Evolutionary conservation across 805 yeast genomes (phyloP).

Genomic region (fission yeast (Schizosaccharomyces pombe)): DNA sequence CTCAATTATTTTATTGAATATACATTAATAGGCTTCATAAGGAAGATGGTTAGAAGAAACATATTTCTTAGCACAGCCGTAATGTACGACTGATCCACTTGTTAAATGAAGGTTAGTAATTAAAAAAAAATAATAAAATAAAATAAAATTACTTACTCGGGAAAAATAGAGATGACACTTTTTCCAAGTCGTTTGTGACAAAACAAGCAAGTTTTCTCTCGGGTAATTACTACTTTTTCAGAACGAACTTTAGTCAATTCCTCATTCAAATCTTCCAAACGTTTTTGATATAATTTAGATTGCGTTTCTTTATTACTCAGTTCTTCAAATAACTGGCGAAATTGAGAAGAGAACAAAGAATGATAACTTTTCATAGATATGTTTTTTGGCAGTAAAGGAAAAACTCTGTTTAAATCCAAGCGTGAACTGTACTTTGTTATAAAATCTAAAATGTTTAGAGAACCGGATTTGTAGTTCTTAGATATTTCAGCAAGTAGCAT

Average conservation of each 20-base stretch:
- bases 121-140: background rate
- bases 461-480: conserved; percentile 16
- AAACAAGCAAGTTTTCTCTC: conserved; percentile 28
- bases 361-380: background rate
- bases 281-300: background rate
- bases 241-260: background rate
- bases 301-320: background rate
- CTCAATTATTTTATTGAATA: background rate
- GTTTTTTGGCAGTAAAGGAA: conserved; percentile 3
- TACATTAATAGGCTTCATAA: background rate
- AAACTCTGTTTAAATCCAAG: conserved; percentile 30
- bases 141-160: conserved; percentile 12
- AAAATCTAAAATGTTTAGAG: conserved; percentile 26
- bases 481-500: background rate
- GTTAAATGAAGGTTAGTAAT: background rate
- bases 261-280: background rate
- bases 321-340: background rate
- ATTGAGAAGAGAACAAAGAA: background rate
- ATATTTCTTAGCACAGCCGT: conserved; percentile 23
- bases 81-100: conserved; percentile 25
- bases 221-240: conserved; percentile 19
- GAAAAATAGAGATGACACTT: conserved; percentile 28
- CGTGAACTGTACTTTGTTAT: conserved; percentile 32
- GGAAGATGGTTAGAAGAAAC: conserved; percentile 6
- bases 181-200: conserved; percentile 36